Evolutionary conservation across 2,329 filamentous ascomycete genomes (phyloP), one percentile per base, ranked within the genome.

Genomic region (Huntiella savannae): DNA sequence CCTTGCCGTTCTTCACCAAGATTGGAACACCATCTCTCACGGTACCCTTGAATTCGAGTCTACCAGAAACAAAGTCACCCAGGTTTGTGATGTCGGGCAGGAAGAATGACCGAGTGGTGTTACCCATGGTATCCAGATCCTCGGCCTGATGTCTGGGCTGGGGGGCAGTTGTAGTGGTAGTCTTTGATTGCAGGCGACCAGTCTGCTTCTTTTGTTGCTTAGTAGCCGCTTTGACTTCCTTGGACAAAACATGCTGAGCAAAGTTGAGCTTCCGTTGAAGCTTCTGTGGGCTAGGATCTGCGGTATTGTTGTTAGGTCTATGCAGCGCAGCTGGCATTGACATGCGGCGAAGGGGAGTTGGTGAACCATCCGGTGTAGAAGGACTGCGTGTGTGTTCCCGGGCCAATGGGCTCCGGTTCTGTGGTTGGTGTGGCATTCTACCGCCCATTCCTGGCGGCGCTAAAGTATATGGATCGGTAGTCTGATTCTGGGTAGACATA

Each of bases 51-150:
- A 72, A 69, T 49, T 63, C 64, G 38, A 74, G 63, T 13, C 66
- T 69, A 4, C 71, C 71, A 1, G 71, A 70, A 5, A 73, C 65
- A 51, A 73, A 71, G 54, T 74, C 70, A 36, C 68, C 67, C n/a
- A 74, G 63, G 49, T 73, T 65, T 3, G 66, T 66, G 13, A 73
- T 63, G 43, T 69, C 65, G 2, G 70, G 70, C 54, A 74, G 58
- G 55, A 71, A 67, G 54, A 73, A 73, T 2, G 70, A 73, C 7
- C 66, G 66, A 8, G 55, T 62, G 16, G 68, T 69, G 16, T 64
- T 47, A 6, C 45, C 48, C 45, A 45, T 50, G 8, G 43, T 52
- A 50, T 35, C 52, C 45, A 39, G 52, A 42, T 52, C 16, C 10
- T 47, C 41, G 11, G 28, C 28, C 15, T 33, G 28, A 12, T 28